Evolutionary conservation across 768 basidiomycete species (phyloP), one percentile per base, ranked within the genome.

Genomic region (Mycena albidolilacea): DNA sequence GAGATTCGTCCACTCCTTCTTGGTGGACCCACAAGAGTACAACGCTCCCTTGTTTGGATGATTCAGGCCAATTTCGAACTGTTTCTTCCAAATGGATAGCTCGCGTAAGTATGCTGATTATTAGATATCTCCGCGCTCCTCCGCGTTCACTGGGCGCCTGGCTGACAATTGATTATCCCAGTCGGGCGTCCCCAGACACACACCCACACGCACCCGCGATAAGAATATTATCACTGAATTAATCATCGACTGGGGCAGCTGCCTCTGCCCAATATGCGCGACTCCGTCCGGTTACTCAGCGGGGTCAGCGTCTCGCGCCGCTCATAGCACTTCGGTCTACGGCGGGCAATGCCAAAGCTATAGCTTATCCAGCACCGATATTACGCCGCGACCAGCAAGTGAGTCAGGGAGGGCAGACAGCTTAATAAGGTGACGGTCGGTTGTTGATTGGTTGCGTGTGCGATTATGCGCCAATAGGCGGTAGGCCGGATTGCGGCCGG

Each of bases 21-120:
- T 19, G 19, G 52, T 63, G 69, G 69, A 70, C 69, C 69, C 63
- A 70, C 69, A 70, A 70, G 57, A 59, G 23, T 62, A 69, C 38
- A 62, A 69, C 59, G 46, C 50, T 48, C 19, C 69, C 63, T 58
- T 58, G 52, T 70, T 64, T 30, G 55, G 55, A 70, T 46, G 30
- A 30, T 30, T 3, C 30, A 30, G 30, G 30, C 30, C 30, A 30
- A 30, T 30, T 30, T 39, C 23, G 17, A 23, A 41, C 21, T 43
- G 19, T 30, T 30, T 15, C 21, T 60, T n/a, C 59, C 37, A 43
- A 43, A 43, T 43, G 39, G 12, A 61, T 17, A 58, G 30, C 12
- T 35, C 30, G 30, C 50, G 46, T n/a, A n/a, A n/a, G n/a, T 52
- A 21, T 35, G 11, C 58, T 39, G 39, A 41, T 6, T 37, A 59